Evolutionary conservation across 768 basidiomycete genomes (phyloP), one percentile per base, ranked within the genome.

Genomic region (Neoboletus brunneissimus): DNA sequence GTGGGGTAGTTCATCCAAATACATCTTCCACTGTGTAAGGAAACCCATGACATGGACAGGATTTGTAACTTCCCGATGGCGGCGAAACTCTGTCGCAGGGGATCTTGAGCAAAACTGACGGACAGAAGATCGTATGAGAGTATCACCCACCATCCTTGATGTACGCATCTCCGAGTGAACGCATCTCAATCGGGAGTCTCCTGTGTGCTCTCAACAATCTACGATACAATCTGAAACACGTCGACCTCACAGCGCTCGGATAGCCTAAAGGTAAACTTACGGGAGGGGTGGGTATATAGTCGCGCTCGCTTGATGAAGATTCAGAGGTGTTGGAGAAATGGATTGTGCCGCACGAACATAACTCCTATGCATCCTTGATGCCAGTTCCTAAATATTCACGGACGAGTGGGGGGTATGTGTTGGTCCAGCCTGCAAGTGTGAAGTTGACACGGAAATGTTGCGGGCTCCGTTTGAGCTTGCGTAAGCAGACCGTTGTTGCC

Each of bases 1-100:
- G 27, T 64, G 72, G 13, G 85, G 85, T 34, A 89, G 69, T 57
- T 82, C 73, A 63, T 96, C 92, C 54, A 98, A 79, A 72, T 99
- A 98, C 55, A 82, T 70, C 72, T 96, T 97, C 96, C 96, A 99
- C 66, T 98, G 91, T 4, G 89, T 88, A 10, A 98, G 78, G 68
- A 99, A 99, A 3, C 93, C 94, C 69, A 98, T 96, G 58, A 98
- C 85, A 69, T 98, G 86, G 9, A 87, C 79, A 3, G 94, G 91
- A 72, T 98, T 98, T 22, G 86, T 86, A 12, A 86, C 83, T 23
- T 81, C 76, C 63, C 77, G 84, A 61, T 97, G 95, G 45, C 89
- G 77, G 8, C 89, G 85, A 72, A 97, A 98, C 73, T 99, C 96
- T 92, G 57, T 22, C n/a, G 22, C 34, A 43, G 22, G 1, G 37